Percentiles rank a stretch among this genome's conserved stretches.
These are phyloP conservation scores for Claviceps sp. DNA, from an alignment of 2,329 filamentous ascomycete species.

Conservation along the genomic window DNA sequence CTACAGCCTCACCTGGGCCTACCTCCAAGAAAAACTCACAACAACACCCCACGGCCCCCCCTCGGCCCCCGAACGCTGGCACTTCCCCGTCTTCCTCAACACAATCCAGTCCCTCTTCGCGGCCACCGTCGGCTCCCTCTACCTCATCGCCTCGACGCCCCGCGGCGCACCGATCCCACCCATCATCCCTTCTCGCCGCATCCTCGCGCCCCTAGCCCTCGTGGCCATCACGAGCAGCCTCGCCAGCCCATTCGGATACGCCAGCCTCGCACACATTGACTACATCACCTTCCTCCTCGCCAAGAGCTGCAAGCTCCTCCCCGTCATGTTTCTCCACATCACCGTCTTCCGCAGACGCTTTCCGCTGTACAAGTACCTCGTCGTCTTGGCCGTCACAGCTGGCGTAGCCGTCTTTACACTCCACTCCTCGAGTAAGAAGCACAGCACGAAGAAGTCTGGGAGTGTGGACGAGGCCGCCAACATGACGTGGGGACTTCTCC, in stretches of 20 bases:
- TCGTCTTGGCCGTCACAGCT: constrained; percentile 78
- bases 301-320: constrained; percentile 97
- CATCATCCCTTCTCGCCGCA: constrained; percentile 64
- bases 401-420: constrained; percentile 94
- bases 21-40: constrained; percentile 93
- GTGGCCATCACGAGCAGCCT: constrained; percentile 81
- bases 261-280: constrained; percentile 83
- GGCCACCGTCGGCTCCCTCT: constrained; percentile 65
- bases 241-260: constrained; percentile 91
- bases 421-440: constrained; percentile 47
- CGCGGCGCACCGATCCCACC: constrained; percentile 31
- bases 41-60: constrained; percentile 70
- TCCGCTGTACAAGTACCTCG: constrained; percentile 90
- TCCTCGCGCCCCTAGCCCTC: constrained; percentile 66
- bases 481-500: constrained; percentile 63
- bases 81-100: constrained; percentile 88
- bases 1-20: constrained; percentile 76
- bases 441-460: constrained; percentile 23
- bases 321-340: constrained; percentile 93
- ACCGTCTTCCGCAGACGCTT: constrained; percentile 81
- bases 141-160: constrained; percentile 56
- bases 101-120: constrained; percentile 90
- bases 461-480: constrained; percentile 37
- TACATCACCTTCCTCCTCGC: constrained; percentile 96
- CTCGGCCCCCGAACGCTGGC: constrained; percentile 62